A percentile compares a stretch with the other conserved stretches of the same genome.
These are phyloP conservation scores for Colletotrichum navitas DNA, from an alignment of 2,329 filamentous ascomycete genomes.

Conservation along the genomic window DNA sequence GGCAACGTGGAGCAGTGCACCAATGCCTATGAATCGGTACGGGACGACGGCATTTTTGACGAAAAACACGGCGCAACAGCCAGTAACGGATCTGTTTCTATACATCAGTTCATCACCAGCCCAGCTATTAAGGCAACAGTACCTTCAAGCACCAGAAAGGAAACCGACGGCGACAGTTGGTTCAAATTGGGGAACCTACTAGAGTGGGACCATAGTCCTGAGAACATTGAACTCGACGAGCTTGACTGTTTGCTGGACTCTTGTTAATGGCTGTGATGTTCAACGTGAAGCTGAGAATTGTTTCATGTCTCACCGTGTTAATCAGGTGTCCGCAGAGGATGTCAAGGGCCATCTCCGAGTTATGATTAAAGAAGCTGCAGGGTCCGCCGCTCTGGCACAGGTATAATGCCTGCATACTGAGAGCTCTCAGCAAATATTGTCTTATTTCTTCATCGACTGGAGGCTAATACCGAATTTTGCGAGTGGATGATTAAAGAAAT, in stretches of 20 bases:
- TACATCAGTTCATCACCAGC: constrained; percentile 64
- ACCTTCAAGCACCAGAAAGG: constrained; percentile 49
- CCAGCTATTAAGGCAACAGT: constrained; percentile 66
- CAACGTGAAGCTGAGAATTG: constrained; percentile 26
- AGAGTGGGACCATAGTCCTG: constrained; percentile 80
- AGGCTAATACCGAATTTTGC: background rate
- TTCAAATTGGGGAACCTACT: constrained; percentile 59
- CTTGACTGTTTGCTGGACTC: constrained; percentile 87
- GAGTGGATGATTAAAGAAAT: background rate
- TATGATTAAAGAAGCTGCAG: background rate
- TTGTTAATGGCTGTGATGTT: constrained; percentile 62
- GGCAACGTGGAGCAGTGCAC: constrained; percentile 50
- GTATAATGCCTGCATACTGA: background rate
- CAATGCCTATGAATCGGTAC: constrained; percentile 57
- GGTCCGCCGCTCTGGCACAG: background rate
- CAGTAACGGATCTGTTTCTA: constrained; percentile 45
- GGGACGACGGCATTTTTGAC: constrained; percentile 68
- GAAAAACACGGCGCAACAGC: constrained; percentile 52
- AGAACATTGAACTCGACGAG: constrained; percentile 92
- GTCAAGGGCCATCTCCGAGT: background rate
- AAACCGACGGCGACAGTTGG: constrained; percentile 58
- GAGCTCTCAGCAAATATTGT: background rate
- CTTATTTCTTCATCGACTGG: background rate
- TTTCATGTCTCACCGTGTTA: constrained; percentile 8
- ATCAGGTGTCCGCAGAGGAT: background rate